Percentiles rank a stretch among this genome's conserved stretches.
phyloP scores from a whole-genome alignment of 2,329 filamentous ascomycete genomes.

The Cryphonectria parasitica region DNA sequence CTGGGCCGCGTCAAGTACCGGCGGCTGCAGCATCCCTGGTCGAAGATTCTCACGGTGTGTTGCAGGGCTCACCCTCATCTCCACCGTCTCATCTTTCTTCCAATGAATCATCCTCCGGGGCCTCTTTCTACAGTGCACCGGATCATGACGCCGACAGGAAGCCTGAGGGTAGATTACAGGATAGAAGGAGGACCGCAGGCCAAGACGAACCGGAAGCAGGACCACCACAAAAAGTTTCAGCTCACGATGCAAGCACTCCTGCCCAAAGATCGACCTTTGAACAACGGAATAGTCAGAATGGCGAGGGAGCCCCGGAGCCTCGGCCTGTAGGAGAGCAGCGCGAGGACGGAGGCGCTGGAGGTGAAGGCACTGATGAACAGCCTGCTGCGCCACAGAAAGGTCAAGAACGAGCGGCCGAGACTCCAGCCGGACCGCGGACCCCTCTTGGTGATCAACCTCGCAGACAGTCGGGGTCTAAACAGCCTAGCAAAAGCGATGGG shows the following conservation, averaged over 20 bases:
- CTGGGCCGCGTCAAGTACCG: neutral
- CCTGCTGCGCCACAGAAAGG: neutral
- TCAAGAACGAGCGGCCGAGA: neutral
- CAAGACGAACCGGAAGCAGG: neutral
- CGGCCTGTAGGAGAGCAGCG: neutral
- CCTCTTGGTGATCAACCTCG: neutral
- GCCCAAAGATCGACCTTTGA: neutral
- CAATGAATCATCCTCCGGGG: neutral
- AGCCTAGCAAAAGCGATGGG: neutral
- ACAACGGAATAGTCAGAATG: neutral
- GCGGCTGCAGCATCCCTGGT: neutral
- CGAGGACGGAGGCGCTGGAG: neutral
- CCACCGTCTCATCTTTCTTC: neutral
- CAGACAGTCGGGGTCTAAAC: neutral
- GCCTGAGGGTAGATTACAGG: neutral
- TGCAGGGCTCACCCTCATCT: neutral
- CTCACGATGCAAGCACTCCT: neutral
- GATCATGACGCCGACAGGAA: neutral
- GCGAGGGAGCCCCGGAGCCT: neutral
- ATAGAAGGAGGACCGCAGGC: neutral
- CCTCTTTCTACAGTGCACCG: neutral
- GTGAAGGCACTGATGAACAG: neutral
- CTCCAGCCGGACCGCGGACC: neutral
- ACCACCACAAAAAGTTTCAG: neutral
- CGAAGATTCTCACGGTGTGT: neutral